phyloP scores from a whole-genome alignment of 805 yeast genomes.

The Yarrowia yakushimensis region DNA sequence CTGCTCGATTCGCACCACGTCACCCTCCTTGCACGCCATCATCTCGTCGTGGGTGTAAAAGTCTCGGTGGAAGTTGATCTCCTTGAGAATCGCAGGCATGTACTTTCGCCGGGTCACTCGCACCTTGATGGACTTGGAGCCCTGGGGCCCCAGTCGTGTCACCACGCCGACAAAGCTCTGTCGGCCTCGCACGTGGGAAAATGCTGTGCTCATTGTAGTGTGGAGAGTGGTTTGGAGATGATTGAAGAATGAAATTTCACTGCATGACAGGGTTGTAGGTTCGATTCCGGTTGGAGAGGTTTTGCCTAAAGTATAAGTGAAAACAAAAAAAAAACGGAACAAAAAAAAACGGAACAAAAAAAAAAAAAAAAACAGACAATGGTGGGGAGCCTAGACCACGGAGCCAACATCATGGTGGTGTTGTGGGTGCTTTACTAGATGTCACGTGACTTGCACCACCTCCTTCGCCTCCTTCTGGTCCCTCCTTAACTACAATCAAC shows the following conservation, averaged over 20 bases:
- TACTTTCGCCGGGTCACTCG: constrained; percentile 75
- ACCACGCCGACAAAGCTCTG: constrained; percentile 91
- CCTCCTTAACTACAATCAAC: too few species aligned
- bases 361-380: too few species aligned
- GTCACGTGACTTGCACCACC: too few species aligned
- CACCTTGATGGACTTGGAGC: constrained; percentile 93
- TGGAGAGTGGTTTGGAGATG: too few species aligned
- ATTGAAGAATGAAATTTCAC: not conserved
- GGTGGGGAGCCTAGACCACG: too few species aligned
- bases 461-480: too few species aligned
- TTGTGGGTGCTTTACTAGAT: too few species aligned
- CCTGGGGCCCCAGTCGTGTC: constrained; percentile 83
- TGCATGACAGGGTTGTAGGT: not conserved
- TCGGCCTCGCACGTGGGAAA: constrained; percentile 59
- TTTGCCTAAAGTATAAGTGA: too few species aligned
- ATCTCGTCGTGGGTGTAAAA: constrained; percentile 93
- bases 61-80: constrained; percentile 72
- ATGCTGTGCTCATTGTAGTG: not conserved
- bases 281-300: not conserved
- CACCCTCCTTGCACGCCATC: constrained; percentile 89
- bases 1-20: constrained; percentile 82
- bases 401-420: too few species aligned
- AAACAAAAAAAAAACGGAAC: too few species aligned
- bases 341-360: too few species aligned
- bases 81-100: constrained; percentile 51